These are phyloP conservation scores for Spathaspora arborariae DNA, from an alignment of 805 yeast species.

Conservation along the genomic window DNA sequence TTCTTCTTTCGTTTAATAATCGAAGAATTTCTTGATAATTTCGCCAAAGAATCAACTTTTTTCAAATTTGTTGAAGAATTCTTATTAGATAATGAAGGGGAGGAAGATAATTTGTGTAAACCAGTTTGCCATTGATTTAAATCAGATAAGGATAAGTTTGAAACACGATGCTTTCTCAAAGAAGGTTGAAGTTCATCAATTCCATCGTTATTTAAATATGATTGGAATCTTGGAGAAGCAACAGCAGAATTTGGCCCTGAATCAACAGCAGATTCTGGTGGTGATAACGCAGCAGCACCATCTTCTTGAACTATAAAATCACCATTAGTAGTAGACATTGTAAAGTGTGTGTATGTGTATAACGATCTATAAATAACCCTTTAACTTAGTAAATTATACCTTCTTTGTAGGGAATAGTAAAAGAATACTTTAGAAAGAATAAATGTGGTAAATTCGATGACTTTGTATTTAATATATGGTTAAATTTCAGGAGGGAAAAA, in stretches of 20 bases:
- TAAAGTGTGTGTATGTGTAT: background rate
- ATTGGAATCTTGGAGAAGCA: constrained; percentile 27
- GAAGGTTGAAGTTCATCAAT: constrained; percentile 64
- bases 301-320: constrained; percentile 8
- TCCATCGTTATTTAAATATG: constrained; percentile 70
- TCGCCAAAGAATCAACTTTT: constrained; percentile 43
- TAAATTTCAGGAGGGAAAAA: too few relatives aligned
- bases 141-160: constrained; percentile 66
- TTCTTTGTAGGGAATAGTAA: too few relatives aligned
- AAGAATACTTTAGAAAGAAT: background rate
- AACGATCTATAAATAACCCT: background rate
- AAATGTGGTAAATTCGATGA: background rate
- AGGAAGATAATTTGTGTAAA: constrained; percentile 35
- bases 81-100: constrained; percentile 32
- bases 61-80: constrained; percentile 32
- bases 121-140: constrained; percentile 58
- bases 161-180: constrained; percentile 57
- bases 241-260: background rate
- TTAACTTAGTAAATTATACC: too few relatives aligned
- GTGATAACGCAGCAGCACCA: constrained; percentile 6
- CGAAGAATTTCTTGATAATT: constrained; percentile 44
- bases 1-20: constrained; percentile 46
- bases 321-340: background rate
- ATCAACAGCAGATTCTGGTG: background rate
- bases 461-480: too few relatives aligned